Evolutionary conservation across 2,329 filamentous ascomycete species (phyloP).

Genomic region (Teratosphaeria destructans): DNA sequence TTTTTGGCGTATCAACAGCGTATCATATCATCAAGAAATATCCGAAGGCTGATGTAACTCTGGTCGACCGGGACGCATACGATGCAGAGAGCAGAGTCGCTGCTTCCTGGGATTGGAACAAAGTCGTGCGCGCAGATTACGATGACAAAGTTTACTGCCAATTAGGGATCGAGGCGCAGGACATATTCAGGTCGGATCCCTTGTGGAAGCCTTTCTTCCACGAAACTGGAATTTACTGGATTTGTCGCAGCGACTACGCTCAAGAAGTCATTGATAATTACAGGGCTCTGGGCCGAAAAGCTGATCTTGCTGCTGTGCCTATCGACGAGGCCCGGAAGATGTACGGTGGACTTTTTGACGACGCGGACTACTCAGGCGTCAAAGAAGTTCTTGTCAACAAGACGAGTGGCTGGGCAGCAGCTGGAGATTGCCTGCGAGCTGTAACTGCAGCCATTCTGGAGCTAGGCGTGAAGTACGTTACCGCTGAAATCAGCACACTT

Average conservation of each 20-base stretch:
- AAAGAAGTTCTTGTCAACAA: slow-evolving; percentile 52
- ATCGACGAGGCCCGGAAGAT: slow-evolving; percentile 44
- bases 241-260: slow-evolving; percentile 36
- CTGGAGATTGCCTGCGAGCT: slow-evolving; percentile 46
- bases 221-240: slow-evolving; percentile 43
- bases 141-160: slow-evolving; percentile 52
- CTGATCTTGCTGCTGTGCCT: slow-evolving; percentile 37
- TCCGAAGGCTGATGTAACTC: slow-evolving; percentile 29
- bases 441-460: slow-evolving; percentile 44
- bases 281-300: slow-evolving; percentile 38
- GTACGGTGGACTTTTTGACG: slow-evolving; percentile 49
- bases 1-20: slow-evolving; percentile 50
- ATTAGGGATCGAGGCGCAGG: slow-evolving; percentile 55
- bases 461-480: slow-evolving; percentile 50
- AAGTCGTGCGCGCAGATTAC: slow-evolving; percentile 61
- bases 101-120: slow-evolving; percentile 65
- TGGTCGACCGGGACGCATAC: slow-evolving; percentile 29
- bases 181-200: slow-evolving; percentile 48
- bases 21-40: slow-evolving; percentile 35
- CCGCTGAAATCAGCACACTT: slow-evolving; percentile 41
- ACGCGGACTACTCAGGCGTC: slow-evolving; percentile 49
- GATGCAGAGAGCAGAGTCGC: slow-evolving; percentile 32
- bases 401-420: slow-evolving; percentile 53
- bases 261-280: slow-evolving; percentile 41
- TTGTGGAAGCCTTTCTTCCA: slow-evolving; percentile 46